Base-by-base conservation (phyloP, 768 basidiomycete species). In the Trametes elegans region DNA sequence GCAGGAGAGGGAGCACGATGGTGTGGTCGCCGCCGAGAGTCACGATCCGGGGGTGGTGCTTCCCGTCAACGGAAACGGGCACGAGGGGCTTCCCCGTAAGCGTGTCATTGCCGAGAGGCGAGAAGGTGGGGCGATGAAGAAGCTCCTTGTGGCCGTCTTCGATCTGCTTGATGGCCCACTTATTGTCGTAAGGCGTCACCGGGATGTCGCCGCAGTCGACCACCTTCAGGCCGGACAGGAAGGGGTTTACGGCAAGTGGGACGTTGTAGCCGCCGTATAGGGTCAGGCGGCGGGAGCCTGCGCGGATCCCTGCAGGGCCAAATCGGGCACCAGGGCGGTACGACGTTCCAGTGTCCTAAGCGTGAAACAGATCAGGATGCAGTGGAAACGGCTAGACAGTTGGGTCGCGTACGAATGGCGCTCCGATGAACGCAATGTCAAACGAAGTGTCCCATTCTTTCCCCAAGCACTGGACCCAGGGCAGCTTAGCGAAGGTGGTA, bases 11-110 rank as follows among this genome's bases (percentile, higher is more conserved):
- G 7, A 85, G 69, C 32, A 84, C 90, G 57, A 93, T 90, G 8
- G 90, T 91, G 66, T 93, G 92, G 65, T 94, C 92, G 3, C 93
- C 92, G 19, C 93, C 93, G 29, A 93, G 81, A 19, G 90, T 89
- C 57, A 94, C 79, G 50, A 94, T 73, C 34, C 89, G 77, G 0
- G 92, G 91, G 64, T 93, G 91, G 50, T 81, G 75, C 65, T 81
- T 82, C 11, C 88, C 89, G 56, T 93, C 89, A 18, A 71, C 64
- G 36, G 87, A 80, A 39, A 89, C 70, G 18, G 87, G 82, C 13
- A 71, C 65, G 19, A 88, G 77, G 26, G 75, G 71, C 61, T 78
- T 61, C 5, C 87, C 87, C 13, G 83, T 85, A 46, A 78, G 48
- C 0, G 81, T 73, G 61, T 88, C 83, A 53, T 85, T 84, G 5